Evolutionary conservation across 148 eudicot genomes (phyloP).

Genomic region (Rhododendron kiyosumense): DNA sequence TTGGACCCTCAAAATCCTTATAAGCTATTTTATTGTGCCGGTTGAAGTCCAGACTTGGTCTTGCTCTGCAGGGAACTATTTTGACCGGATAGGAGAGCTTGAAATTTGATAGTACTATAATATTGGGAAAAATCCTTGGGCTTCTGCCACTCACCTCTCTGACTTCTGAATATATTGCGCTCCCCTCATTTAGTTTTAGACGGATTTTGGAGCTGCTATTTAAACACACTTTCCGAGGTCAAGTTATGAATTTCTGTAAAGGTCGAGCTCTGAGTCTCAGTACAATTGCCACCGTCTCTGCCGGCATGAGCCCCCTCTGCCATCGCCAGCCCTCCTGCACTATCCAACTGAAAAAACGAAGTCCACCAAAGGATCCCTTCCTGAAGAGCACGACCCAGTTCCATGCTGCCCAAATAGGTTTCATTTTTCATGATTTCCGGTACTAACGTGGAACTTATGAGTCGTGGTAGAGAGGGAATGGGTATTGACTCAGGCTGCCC

Average conservation of each 20-base stretch:
- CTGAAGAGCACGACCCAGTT: neutral
- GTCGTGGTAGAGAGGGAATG: neutral
- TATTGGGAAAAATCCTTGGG: neutral
- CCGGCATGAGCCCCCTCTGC: neutral
- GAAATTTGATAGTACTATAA: neutral
- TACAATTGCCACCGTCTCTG: neutral
- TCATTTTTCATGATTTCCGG: neutral
- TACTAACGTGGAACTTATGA: neutral
- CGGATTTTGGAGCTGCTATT: neutral
- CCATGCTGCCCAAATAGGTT: neutral
- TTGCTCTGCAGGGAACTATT: neutral
- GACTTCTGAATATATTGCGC: neutral
- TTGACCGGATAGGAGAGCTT: neutral
- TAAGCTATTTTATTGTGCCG: neutral
- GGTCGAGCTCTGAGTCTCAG: neutral
- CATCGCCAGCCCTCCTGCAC: neutral
- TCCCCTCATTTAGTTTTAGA: neutral
- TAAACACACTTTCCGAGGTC: too few relatives aligned
- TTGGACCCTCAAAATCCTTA: neutral
- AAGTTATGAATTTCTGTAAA: neutral
- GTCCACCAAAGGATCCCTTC: neutral
- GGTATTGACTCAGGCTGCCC: neutral
- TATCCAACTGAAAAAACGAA: neutral
- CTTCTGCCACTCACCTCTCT: neutral
- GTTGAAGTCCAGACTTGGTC: neutral